Conservation (phyloP, 1,284 basidiomycete species). For the Trichosporon inkin region DNA sequence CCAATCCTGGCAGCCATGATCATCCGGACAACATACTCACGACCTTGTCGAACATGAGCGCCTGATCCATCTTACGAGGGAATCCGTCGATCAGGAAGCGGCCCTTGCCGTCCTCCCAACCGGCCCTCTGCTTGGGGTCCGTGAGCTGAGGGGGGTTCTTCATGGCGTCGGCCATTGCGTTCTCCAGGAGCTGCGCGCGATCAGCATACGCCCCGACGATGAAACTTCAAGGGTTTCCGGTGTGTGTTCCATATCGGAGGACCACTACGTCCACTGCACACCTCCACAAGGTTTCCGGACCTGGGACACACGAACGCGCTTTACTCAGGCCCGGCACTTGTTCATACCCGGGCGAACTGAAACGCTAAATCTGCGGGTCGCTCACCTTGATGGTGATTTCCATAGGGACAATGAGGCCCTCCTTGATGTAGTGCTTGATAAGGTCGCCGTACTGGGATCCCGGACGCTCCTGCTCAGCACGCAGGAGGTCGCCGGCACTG, state of each 20-base stretch:
- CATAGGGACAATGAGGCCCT: slow-evolving; percentile 94
- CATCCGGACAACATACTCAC: slow-evolving; percentile 53
- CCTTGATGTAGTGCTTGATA: slow-evolving; percentile 84
- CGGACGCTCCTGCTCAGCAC: slow-evolving; percentile 84
- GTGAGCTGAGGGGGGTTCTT: slow-evolving; percentile 1
- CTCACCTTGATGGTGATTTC: slow-evolving; percentile 82
- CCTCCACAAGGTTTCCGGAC: neutral
- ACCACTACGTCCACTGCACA: neutral
- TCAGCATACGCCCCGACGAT: slow-evolving; percentile 1
- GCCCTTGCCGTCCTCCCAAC: slow-evolving; percentile 70
- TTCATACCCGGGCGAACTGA: neutral
- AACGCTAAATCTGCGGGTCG: neutral
- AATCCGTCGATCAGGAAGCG: slow-evolving; percentile 97
- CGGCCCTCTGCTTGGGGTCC: slow-evolving; percentile 30
- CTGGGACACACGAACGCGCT: neutral
- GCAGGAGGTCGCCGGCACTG: slow-evolving; percentile 93
- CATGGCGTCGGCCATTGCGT: slow-evolving; percentile 67
- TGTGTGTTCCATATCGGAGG: neutral
- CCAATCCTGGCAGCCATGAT: neutral
- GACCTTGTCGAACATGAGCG: slow-evolving; percentile 81
- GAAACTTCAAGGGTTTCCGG: neutral
- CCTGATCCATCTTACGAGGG: slow-evolving; percentile 98
- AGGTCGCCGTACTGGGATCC: slow-evolving; percentile 81
- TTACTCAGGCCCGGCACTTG: neutral
- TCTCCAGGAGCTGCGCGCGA: slow-evolving; percentile 65